Evolutionary conservation across 2,329 filamentous ascomycete species (phyloP).

Genomic region (Clonostachys chloroleuca): DNA sequence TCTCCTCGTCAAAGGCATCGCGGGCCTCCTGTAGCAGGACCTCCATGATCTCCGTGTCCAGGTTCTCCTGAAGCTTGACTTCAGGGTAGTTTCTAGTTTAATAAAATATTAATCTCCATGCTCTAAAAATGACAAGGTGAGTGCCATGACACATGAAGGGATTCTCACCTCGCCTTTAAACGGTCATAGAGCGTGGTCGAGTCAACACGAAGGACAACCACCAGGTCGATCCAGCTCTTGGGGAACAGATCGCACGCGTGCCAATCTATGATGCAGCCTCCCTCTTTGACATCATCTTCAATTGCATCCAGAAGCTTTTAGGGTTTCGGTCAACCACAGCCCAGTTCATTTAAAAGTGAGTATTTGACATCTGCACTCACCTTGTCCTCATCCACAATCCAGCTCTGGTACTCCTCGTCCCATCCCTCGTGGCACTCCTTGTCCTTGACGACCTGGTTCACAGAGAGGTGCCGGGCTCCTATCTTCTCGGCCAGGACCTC

Average conservation of each 20-base stretch:
- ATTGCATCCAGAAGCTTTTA: conserved; percentile 77
- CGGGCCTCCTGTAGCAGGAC: conserved; percentile 86
- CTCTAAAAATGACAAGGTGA: no score
- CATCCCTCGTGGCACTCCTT: conserved; percentile 81
- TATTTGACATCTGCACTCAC: conserved; percentile 33
- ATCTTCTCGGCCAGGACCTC: conserved; percentile 73
- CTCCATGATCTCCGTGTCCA: conserved; percentile 97
- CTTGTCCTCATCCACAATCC: conserved; percentile 96
- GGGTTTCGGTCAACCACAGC: conserved; percentile 6
- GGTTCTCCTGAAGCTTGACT: conserved; percentile 88
- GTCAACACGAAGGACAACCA: conserved; percentile 83
- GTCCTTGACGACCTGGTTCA: conserved; percentile 92
- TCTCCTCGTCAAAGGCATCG: conserved; percentile 80
- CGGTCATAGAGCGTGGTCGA: conserved; percentile 81
- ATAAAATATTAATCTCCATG: neutral
- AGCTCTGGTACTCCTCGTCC: conserved; percentile 80
- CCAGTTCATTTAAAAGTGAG: neutral
- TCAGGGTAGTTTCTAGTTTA: conserved; percentile 68
- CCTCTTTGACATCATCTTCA: conserved; percentile 72
- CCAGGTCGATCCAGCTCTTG: conserved; percentile 88
- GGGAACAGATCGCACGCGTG: conserved; percentile 96
- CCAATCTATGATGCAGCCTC: conserved; percentile 94
- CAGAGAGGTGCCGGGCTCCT: conserved; percentile 75
- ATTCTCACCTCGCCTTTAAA: conserved; percentile 60
- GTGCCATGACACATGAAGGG: no score